Evolutionary conservation across 164 flowering plant genomes (phyloP).

Genomic region (Litsea cubeba): DNA sequence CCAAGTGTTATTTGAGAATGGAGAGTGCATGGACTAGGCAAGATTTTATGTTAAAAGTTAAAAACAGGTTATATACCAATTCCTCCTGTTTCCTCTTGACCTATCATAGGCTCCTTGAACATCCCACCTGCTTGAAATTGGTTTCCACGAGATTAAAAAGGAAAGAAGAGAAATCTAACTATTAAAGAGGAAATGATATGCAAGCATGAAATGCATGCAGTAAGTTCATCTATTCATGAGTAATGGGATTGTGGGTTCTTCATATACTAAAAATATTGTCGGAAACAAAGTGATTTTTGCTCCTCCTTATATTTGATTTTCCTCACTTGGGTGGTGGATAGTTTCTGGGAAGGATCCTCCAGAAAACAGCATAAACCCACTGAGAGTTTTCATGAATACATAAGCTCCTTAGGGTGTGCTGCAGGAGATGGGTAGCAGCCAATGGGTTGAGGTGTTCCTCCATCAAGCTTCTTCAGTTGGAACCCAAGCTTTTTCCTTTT

Average conservation of each 20-base stretch:
- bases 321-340: slow-evolving; percentile 96
- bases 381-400: slow-evolving; percentile 79
- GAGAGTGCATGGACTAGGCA: neutral
- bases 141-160: neutral
- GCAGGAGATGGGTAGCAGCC: slow-evolving; percentile 91
- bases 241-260: neutral
- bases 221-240: neutral
- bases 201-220: neutral
- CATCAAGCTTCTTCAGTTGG: slow-evolving; percentile 28
- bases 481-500: slow-evolving; percentile 4
- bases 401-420: slow-evolving; percentile 86
- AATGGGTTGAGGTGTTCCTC: slow-evolving; percentile 76
- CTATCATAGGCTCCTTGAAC: slow-evolving; percentile 81
- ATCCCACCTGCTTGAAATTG: slow-evolving; percentile 65
- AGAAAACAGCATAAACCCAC: slow-evolving; percentile 97
- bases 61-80: slow-evolving; percentile 50
- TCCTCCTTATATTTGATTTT: neutral
- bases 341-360: slow-evolving; percentile 98
- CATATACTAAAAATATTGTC: neutral
- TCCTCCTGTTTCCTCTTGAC: slow-evolving; percentile 93
- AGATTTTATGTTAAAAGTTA: neutral
- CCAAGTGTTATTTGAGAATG: neutral
- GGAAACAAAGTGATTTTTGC: neutral
- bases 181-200: neutral
- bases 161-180: neutral